A percentile compares a stretch with the other conserved stretches of the same genome.
Evolutionary conservation across 192 early-diverging fungal species (phyloP).

Genomic region (Coemansia sp.): DNA sequence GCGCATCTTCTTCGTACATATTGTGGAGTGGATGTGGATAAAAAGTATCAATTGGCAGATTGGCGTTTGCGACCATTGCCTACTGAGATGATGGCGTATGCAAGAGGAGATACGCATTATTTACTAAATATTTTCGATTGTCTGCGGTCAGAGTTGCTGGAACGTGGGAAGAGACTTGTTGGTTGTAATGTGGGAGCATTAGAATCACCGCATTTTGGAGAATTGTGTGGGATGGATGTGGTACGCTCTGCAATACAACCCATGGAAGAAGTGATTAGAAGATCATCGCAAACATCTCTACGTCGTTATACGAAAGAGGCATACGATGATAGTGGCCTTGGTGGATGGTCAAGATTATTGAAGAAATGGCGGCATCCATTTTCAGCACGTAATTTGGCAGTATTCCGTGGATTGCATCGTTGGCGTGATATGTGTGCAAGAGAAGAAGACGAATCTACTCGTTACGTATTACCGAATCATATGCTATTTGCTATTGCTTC

Average conservation of each 20-base stretch:
- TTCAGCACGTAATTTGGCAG: slow-evolving; percentile 65
- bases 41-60: slow-evolving; percentile 93
- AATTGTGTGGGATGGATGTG: slow-evolving; percentile 50
- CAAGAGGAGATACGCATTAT: slow-evolving; percentile 93
- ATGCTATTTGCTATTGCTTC: slow-evolving; percentile 78
- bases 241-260: slow-evolving; percentile 28
- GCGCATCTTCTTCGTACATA: slow-evolving; percentile 80
- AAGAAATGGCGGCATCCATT: slow-evolving; percentile 63
- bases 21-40: slow-evolving; percentile 81
- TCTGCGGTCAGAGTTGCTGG: slow-evolving; percentile 81
- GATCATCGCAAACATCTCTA: slow-evolving; percentile 70
- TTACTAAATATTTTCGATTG: slow-evolving; percentile 92
- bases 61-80: slow-evolving; percentile 97
- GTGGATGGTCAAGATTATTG: slow-evolving; percentile 75
- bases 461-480: slow-evolving; percentile 89
- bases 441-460: slow-evolving; percentile 86
- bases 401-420: slow-evolving; percentile 83
- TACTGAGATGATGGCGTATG: slow-evolving; percentile 88
- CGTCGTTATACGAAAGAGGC: slow-evolving; percentile 74
- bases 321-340: slow-evolving; percentile 79
- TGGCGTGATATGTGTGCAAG: slow-evolving; percentile 92
- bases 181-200: slow-evolving; percentile 54
- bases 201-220: slow-evolving; percentile 19
- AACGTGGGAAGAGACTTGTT: slow-evolving; percentile 21
- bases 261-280: slow-evolving; percentile 47